Evolutionary conservation across 2,329 filamentous ascomycete species (phyloP), one percentile per base, ranked within the genome.

Genomic region (Fusarium irregulare): DNA sequence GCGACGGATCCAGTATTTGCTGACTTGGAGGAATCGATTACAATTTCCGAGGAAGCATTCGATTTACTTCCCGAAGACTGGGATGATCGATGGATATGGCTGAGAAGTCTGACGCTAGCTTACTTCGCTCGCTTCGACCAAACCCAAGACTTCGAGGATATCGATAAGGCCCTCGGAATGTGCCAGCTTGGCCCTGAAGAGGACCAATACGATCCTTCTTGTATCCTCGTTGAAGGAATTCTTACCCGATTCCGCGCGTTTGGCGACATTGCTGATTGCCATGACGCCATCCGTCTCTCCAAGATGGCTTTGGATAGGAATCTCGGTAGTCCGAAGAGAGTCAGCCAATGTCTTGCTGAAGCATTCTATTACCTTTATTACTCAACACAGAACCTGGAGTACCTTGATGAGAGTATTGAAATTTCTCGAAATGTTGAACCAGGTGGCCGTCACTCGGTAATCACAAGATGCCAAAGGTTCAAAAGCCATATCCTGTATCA

Each of bases 1-100:
- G 18, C 8, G 7, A 3, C 7, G 6, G 3, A 6, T 12, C n/a
- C 44, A 0, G 10, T 45, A 0, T 21, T 49, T 5, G 1, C 2
- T 0, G 53, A 56, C 4, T 13, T 56, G 10, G 44, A 49, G 0
- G 53, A 56, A n/a, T 28, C 27, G 1, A 56, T 56, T 2, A 4
- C 11, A 0, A 13, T 28, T 10, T 28, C 30, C 2, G 4, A 37
- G 13, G 3, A 45, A 13, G 30, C 27, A 4, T 21, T 56, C n/a
- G 13, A 56, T 3, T 21, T 56, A 5, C n/a, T 56, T 4, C 44
- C 53, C 1, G 30, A 28, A 2, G n/a, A 40, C 21, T 49, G 25
- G 20, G 7, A 7, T 6, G 27, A 8, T 9, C 30, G 53, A 12
- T 4, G 13, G 6, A 14, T 34, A 18, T 56, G 44, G 44, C 7